A percentile compares a stretch with the other conserved stretches of the same genome.
Conservation (phyloP, 2,329 filamentous ascomycete genomes). For the Lasiodiplodia gonubiensis region DNA sequence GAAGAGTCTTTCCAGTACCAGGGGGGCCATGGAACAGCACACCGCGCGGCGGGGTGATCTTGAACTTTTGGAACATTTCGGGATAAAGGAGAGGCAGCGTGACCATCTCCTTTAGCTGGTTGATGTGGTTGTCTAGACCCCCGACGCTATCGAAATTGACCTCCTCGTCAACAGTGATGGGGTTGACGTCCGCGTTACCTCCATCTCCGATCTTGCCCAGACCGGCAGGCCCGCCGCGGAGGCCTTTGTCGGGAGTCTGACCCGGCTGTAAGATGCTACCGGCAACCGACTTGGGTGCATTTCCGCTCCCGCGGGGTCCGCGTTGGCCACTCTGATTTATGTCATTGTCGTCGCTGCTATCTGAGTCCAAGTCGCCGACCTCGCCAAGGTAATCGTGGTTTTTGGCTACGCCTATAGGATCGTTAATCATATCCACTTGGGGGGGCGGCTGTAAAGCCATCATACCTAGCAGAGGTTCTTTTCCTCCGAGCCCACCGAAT, state of each 20-base stretch:
- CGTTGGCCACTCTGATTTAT: conserved; percentile 17
- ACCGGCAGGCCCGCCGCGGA: conserved; percentile 73
- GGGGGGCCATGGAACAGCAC: conserved; percentile 97
- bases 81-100: conserved; percentile 92
- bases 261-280: conserved; percentile 49
- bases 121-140: conserved; percentile 89
- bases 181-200: conserved; percentile 92
- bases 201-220: conserved; percentile 93
- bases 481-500: conserved; percentile 83
- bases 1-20: conserved; percentile 96
- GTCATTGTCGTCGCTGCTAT: conserved; percentile 91
- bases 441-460: not conserved
- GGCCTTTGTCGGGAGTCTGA: conserved; percentile 61
- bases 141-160: conserved; percentile 96
- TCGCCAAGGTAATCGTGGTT: conserved; percentile 56
- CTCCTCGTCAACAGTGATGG: conserved; percentile 87
- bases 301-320: conserved; percentile 34
- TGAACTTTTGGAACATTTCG: conserved; percentile 88
- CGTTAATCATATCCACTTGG: not conserved
- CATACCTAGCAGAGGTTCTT: conserved; percentile 72
- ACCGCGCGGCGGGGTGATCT: conserved; percentile 91
- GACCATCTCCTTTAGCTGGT: conserved; percentile 98
- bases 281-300: not conserved
- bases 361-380: conserved; percentile 64
- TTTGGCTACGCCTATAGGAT: not conserved